Base-by-base conservation (phyloP, 192 early-diverging fungal species). In the Gryganskiella cystojenkinii region DNA sequence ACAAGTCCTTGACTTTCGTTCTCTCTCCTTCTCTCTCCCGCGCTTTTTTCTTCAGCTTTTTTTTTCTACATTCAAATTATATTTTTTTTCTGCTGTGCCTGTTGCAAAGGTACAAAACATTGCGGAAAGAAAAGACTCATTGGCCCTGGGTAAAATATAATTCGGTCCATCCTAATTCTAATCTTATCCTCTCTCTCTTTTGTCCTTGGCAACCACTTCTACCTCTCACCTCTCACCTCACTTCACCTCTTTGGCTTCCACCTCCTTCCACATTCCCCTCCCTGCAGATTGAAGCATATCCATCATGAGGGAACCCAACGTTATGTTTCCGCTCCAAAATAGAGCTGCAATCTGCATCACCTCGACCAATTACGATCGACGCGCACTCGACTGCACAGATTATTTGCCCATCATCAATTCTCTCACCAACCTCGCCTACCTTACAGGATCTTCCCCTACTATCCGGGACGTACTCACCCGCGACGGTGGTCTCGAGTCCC, bases 311-410 rank as follows among this genome's bases (percentile, higher is more conserved):
- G 91, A 94, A 80, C 90, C 91, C 69, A 94, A 94, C 71, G 92
- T 93, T 73, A 90, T 89, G 58, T 90, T 90, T 63, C 93, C 92
- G 50, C 80, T 85, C 28, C 89, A 88, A 67, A 92, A 94, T 82
- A 90, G 90, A 82, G 93, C 93, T 9, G 89, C 88, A 22, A 89
- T 94, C 19, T 89, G 89, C 55, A 93, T 94, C 68, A 89, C 91
- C 11, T 90, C 89, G 31, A 86, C 90, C 11, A 85, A 92, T 47
- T 98, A 96, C 76, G 96, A 98, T 82, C 91, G 96, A 72, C 92
- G 96, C 70, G 96, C 95, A n/a, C 88, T 98, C n/a, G 91, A 94
- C 73, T 93, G 92, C 71, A 94, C 95, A 6, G 95, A 94, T 74
- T 89, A 90, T 45, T 82, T 94, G 66, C 90, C 95, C 33, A 88